Evolutionary conservation across 1,139 yeast species (phyloP).

Genomic region (Petasospora fabianii): DNA sequence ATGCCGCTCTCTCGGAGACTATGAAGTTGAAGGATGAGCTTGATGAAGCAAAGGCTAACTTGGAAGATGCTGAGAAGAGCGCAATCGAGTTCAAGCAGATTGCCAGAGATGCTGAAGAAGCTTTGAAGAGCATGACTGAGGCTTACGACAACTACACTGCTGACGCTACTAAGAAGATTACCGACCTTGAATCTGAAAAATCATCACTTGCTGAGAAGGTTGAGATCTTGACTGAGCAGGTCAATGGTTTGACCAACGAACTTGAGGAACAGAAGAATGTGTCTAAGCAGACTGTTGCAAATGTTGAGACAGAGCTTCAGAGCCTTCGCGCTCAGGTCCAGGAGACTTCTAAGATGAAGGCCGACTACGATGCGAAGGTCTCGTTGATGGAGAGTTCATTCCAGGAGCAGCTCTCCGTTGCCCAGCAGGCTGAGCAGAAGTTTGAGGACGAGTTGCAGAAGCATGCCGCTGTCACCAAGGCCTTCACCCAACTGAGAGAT

Average conservation of each 20-base stretch:
- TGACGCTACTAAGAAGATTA: slow-evolving; percentile 29
- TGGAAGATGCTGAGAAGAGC: slow-evolving; percentile 46
- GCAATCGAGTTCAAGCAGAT: slow-evolving; percentile 48
- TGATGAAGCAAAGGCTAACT: slow-evolving; percentile 40
- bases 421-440: slow-evolving; percentile 50
- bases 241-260: slow-evolving; percentile 34
- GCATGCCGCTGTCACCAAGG: slow-evolving; percentile 51
- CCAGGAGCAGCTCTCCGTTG: slow-evolving; percentile 46
- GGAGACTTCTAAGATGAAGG: slow-evolving; percentile 31
- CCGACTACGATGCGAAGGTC: slow-evolving; percentile 37
- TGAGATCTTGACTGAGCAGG: slow-evolving; percentile 34
- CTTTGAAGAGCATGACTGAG: slow-evolving; percentile 39
- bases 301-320: slow-evolving; percentile 20
- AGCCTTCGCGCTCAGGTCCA: slow-evolving; percentile 19
- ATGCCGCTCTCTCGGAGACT: slow-evolving; percentile 27
- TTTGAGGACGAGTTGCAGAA: slow-evolving; percentile 57
- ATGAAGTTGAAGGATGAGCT: slow-evolving; percentile 35
- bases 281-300: slow-evolving; percentile 24
- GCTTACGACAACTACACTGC: slow-evolving; percentile 42
- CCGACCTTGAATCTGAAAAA: slow-evolving; percentile 32
- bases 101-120: slow-evolving; percentile 47
- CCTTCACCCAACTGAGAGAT: slow-evolving; percentile 42
- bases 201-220: slow-evolving; percentile 35
- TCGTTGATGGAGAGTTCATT: slow-evolving; percentile 43
- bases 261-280: slow-evolving; percentile 18